Conservation (phyloP, 1,284 basidiomycete genomes). For the Microbotryum intermedium region DNA sequence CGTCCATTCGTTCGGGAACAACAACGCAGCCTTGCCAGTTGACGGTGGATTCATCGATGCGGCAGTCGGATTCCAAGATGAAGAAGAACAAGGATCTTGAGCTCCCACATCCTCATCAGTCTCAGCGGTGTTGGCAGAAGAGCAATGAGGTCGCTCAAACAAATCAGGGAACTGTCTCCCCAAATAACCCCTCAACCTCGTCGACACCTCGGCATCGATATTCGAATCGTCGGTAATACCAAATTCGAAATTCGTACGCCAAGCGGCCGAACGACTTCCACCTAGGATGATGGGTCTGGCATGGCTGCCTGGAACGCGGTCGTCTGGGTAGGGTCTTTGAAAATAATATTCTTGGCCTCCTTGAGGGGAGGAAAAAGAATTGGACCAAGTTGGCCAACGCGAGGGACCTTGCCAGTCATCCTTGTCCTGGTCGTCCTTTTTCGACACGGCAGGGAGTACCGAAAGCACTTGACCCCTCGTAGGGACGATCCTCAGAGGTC, state of each 20-base stretch:
- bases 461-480: conserved; percentile 65
- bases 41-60: too few species aligned
- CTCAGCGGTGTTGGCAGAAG: too few species aligned
- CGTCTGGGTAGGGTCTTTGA: conserved; percentile 57
- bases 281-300: conserved; percentile 60
- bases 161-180: conserved; percentile 52
- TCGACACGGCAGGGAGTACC: conserved; percentile 45
- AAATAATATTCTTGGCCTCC: conserved; percentile 67
- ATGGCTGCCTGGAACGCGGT: conserved; percentile 66
- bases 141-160: too few species aligned
- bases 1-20: conserved; percentile 48
- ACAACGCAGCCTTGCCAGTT: too few species aligned
- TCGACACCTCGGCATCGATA: conserved; percentile 47
- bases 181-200: conserved; percentile 51
- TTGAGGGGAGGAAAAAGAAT: conserved; percentile 35
- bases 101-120: too few species aligned
- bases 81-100: too few species aligned
- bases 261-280: conserved; percentile 52
- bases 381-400: conserved; percentile 3
- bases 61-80: too few species aligned
- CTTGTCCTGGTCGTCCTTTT: not conserved
- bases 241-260: conserved; percentile 45
- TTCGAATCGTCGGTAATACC: conserved; percentile 55
- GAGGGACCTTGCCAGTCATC: not conserved
- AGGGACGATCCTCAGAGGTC: conserved; percentile 54